Base-by-base conservation (phyloP, 331 rosid species). In the Quercus lobata region DNA sequence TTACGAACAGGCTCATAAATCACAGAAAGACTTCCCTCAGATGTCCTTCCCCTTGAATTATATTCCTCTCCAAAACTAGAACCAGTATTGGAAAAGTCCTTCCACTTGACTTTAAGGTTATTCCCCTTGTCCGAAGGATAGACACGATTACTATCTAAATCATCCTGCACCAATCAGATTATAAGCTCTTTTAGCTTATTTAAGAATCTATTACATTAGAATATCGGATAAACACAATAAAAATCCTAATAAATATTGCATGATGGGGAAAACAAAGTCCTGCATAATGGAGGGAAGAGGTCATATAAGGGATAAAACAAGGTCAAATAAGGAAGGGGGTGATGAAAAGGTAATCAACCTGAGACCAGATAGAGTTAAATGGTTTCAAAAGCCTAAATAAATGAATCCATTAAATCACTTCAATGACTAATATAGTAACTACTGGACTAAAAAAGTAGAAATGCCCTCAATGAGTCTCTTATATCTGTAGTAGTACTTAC, bases 121-220 rank as follows among this genome's bases (percentile, higher is more conserved):
- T 68, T 75, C 52, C 65, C 61, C 44, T 62, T 74, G 72, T 76
- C 79, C 7, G 54, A 75, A 79, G 83, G 71, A 71, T 8, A 55
- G 22, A 62, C 55, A 52, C 17, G 54, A 74, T 58, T 82, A 4
- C 74, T 82, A 81, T 61, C 69, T 74, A 12, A 14, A 72, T 65
- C 81, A 71, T 73, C 83, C 89, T 86, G 79, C 71, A 83, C n/a
- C 78, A 75, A 61, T 16, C 73, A 60, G 15, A 60, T 30, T 21
- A 27, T 55, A 46, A 49, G 25, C n/a, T 54, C 32, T 37, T 57
- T 55, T 25, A 57, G 35, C 18, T 30, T 37, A 18, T 29, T 27
- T 44, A 62, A 62, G 37, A 24, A 24, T 49, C 55, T 49, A 14
- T 12, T 49, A 3, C 55, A 49, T 49, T 49, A 49, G 32, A 22